These are phyloP conservation scores for Macrocybe sp. DNA, from an alignment of 1,284 basidiomycete genomes.

Conservation along the genomic window DNA sequence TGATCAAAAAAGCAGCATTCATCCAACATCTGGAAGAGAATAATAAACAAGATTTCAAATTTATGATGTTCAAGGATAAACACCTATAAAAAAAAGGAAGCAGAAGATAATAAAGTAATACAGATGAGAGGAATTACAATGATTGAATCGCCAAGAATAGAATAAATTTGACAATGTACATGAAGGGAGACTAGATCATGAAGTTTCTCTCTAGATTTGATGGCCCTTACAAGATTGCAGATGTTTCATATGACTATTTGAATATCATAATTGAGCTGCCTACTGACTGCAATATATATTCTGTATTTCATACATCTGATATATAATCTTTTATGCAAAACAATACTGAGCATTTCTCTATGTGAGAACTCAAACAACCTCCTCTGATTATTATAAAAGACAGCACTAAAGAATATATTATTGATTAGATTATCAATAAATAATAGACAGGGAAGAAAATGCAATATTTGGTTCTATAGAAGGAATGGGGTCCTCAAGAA, in stretches of 20 bases:
- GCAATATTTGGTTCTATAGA: too few species aligned
- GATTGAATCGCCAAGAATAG: too few species aligned
- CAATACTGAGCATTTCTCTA: constrained; percentile 11
- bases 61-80: too few species aligned
- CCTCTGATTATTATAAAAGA: constrained; percentile 7
- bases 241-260: constrained; percentile 15
- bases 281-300: constrained; percentile 12
- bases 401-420: constrained; percentile 16
- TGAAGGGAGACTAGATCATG: constrained; percentile 13
- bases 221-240: constrained; percentile 15
- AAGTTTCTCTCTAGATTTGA: constrained; percentile 25
- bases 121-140: too few species aligned
- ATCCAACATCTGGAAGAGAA: too few species aligned
- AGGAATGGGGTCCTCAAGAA: constrained; percentile 16
- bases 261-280: constrained; percentile 18
- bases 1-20: too few species aligned
- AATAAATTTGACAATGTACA: too few species aligned
- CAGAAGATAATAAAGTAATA: too few species aligned
- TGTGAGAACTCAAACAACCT: background rate
- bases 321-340: constrained; percentile 9
- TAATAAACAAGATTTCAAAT: too few species aligned
- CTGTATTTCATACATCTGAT: constrained; percentile 21
- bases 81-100: too few species aligned
- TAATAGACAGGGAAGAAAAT: constrained; percentile 3
- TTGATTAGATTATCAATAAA: constrained; percentile 23